Evolutionary conservation across 228 moss, liverwort and hornwort species (phyloP).

Genomic region (Sphagnum magellanicum): DNA sequence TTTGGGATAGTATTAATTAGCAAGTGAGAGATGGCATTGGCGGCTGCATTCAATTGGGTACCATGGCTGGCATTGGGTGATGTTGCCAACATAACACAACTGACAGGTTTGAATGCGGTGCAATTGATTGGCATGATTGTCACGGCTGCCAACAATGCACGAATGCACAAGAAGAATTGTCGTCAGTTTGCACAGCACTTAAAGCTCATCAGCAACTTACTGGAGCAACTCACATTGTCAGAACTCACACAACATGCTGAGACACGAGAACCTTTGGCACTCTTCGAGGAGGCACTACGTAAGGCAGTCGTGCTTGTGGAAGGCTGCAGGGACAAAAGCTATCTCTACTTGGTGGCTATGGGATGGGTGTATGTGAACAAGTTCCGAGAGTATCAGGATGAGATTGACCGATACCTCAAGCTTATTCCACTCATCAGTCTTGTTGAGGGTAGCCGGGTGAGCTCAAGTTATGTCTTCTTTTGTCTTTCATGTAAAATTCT

Average conservation of each 20-base stretch:
- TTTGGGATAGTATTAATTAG: too few species aligned
- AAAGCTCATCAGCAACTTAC: conserved; percentile 73
- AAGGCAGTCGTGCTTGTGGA: conserved; percentile 72
- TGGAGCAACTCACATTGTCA: conserved; percentile 71
- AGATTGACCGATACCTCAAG: conserved; percentile 81
- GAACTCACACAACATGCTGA: conserved; percentile 65
- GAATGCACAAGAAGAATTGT: conserved; percentile 98
- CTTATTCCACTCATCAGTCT: conserved; percentile 91
- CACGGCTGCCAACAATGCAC: conserved; percentile 59
- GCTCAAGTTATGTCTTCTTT: neutral
- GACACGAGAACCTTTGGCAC: conserved; percentile 74
- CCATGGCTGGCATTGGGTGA: conserved; percentile 75
- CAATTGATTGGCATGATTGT: conserved; percentile 64
- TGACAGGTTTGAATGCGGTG: conserved; percentile 53
- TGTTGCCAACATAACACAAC: conserved; percentile 66
- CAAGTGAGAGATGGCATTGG: too few species aligned
- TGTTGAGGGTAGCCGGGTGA: conserved; percentile 68
- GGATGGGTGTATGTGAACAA: conserved; percentile 79
- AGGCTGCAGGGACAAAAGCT: conserved; percentile 93
- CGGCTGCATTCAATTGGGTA: conserved; percentile 7
- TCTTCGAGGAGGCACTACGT: conserved; percentile 64
- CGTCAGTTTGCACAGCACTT: conserved; percentile 80
- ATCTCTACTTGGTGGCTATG: conserved; percentile 82
- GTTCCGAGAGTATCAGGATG: conserved; percentile 74
- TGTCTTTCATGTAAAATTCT: too few species aligned